Conservation (phyloP, 306 rosid species). For the Prunus kanzakura region DNA sequence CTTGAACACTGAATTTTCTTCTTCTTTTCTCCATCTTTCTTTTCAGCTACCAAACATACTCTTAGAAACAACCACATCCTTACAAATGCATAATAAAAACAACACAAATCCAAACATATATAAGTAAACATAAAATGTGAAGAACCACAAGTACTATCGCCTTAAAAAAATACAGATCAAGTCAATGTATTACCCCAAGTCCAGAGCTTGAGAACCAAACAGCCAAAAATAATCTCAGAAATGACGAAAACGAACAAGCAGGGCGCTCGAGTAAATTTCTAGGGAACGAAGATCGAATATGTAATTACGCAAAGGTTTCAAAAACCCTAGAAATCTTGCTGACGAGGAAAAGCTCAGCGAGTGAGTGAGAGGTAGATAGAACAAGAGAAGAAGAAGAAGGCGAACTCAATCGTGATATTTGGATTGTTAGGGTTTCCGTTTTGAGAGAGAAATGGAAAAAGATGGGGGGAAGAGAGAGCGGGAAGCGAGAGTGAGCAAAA, state of each 20-base stretch:
- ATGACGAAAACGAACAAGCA: not conserved
- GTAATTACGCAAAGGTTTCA: not conserved
- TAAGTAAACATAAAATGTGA: not conserved
- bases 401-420: not conserved
- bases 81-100: not conserved
- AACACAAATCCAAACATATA: not conserved
- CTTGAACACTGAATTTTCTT: not conserved
- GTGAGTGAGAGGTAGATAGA: not conserved
- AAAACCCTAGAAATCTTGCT: conserved; percentile 6
- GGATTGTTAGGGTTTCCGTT: not conserved
- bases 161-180: not conserved
- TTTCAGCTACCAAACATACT: not conserved
- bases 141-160: not conserved
- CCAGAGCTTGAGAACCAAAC: not conserved
- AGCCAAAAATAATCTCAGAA: not conserved
- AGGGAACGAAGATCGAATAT: not conserved
- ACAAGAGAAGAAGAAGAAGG: not conserved
- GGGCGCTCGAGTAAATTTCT: conserved; percentile 8
- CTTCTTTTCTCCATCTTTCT: not conserved
- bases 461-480: not conserved
- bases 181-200: not conserved
- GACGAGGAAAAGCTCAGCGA: not conserved
- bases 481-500: not conserved
- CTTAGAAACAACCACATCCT: not conserved
- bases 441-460: not conserved